Evolutionary conservation across 2,329 filamentous ascomycete genomes (phyloP).

Genomic region (Calonectria honghensis): DNA sequence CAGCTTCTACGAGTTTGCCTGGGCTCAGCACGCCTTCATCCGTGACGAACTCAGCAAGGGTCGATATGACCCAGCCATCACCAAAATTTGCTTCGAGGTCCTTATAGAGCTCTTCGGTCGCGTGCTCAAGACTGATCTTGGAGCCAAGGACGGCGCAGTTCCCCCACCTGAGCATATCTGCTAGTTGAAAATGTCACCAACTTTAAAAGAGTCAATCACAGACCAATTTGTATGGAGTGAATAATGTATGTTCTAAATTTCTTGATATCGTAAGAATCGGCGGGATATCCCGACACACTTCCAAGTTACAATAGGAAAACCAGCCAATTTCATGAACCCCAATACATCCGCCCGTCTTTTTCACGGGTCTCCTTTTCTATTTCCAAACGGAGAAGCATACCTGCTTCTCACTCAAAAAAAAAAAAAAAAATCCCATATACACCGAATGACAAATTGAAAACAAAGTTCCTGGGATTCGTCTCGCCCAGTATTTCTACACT

Average conservation of each 20-base stretch:
- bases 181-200: constrained; percentile 60
- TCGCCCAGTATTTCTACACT: constrained; percentile 41
- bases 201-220: constrained; percentile 6
- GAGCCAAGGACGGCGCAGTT: constrained; percentile 76
- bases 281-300: constrained; percentile 46
- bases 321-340: constrained; percentile 44
- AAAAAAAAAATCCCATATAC: constrained; percentile 42
- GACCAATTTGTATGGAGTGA: constrained; percentile 39
- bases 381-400: constrained; percentile 2
- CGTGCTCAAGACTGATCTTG: constrained; percentile 86
- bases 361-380: constrained; percentile 47
- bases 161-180: constrained; percentile 84
- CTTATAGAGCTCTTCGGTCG: constrained; percentile 89
- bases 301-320: constrained; percentile 28
- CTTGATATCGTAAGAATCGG: constrained; percentile 55
- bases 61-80: constrained; percentile 91
- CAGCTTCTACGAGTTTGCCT: constrained; percentile 92
- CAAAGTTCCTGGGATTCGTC: constrained; percentile 29
- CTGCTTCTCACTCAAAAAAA: constrained; percentile 22
- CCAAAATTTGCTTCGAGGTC: constrained; percentile 93
- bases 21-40: constrained; percentile 96
- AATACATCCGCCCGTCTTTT: constrained; percentile 46
- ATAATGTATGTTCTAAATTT: constrained; percentile 53
- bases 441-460: constrained; percentile 43
- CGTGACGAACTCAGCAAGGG: constrained; percentile 94